Evolutionary conservation across 2,329 filamentous ascomycete species (phyloP).

Genomic region (Fusarium kyushuense): DNA sequence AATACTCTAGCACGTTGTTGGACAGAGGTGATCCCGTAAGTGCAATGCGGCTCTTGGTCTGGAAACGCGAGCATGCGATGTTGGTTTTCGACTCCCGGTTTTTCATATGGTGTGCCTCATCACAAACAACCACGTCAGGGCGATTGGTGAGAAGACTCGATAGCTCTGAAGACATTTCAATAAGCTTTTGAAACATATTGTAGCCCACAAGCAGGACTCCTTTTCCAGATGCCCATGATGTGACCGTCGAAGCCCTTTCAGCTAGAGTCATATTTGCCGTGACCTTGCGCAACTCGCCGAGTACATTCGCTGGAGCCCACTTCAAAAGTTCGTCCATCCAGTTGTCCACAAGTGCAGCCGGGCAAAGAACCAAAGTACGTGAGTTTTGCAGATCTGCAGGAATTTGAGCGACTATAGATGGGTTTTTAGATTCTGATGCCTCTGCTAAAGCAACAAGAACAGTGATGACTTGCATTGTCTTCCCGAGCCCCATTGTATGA

Average conservation of each 20-base stretch:
- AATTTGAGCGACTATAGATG: constrained; percentile 71
- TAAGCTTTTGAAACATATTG: constrained; percentile 67
- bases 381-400: constrained; percentile 72
- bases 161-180: constrained; percentile 50
- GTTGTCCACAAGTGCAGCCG: constrained; percentile 80
- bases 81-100: constrained; percentile 68
- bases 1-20: constrained; percentile 87
- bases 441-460: constrained; percentile 81
- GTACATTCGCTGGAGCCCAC: constrained; percentile 71
- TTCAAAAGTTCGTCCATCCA: constrained; percentile 82
- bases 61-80: constrained; percentile 68
- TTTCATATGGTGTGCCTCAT: constrained; percentile 87
- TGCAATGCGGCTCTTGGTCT: constrained; percentile 79
- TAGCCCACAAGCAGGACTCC: constrained; percentile 86
- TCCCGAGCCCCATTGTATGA: constrained; percentile 92
- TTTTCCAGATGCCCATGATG: constrained; percentile 71
- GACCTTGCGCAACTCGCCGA: constrained; percentile 71
- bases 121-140: constrained; percentile 81
- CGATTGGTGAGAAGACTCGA: constrained; percentile 65
- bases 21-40: constrained; percentile 88
- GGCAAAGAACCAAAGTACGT: constrained; percentile 80
- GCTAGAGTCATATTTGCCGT: constrained; percentile 54
- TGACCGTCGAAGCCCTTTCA: constrained; percentile 61
- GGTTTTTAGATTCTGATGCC: constrained; percentile 70
- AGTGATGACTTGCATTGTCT: constrained; percentile 91